Conservation (phyloP, 2,329 filamentous ascomycete genomes). For the Didymella exigua region DNA sequence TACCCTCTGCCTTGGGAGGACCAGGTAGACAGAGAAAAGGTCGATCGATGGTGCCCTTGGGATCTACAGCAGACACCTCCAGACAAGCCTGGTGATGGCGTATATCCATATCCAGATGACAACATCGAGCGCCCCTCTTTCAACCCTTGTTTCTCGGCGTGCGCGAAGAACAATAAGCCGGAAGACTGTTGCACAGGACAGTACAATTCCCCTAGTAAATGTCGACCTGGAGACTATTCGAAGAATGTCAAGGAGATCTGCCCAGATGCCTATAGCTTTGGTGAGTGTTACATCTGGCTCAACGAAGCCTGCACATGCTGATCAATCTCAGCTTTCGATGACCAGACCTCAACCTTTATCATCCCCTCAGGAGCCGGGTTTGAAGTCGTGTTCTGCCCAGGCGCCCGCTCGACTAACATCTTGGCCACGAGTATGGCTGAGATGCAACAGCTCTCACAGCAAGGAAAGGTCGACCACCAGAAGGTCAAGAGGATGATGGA, state of each 20-base stretch:
- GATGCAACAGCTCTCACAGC: conserved; percentile 42
- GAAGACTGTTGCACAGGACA: conserved; percentile 77
- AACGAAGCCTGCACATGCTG: background rate
- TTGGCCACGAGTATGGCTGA: conserved; percentile 47
- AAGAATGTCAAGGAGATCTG: conserved; percentile 74
- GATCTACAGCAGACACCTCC: conserved; percentile 73
- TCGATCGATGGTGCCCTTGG: conserved; percentile 80
- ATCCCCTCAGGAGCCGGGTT: conserved; percentile 72
- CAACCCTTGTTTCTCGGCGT: conserved; percentile 78
- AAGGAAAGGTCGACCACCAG: conserved; percentile 38
- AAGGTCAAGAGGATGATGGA: conserved; percentile 27
- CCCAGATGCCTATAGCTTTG: conserved; percentile 82
- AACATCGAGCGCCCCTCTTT: conserved; percentile 72
- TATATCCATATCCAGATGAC: conserved; percentile 82
- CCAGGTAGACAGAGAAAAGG: conserved; percentile 60
- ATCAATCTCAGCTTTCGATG: conserved; percentile 57
- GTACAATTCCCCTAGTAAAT: conserved; percentile 67
- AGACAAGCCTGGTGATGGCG: conserved; percentile 71
- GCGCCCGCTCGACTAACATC: conserved; percentile 57
- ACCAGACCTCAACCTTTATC: conserved; percentile 63
- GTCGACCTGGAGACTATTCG: conserved; percentile 71
- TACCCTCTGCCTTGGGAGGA: conserved; percentile 72
- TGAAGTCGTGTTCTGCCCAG: conserved; percentile 79
- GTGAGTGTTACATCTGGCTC: conserved; percentile 54
- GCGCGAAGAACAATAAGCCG: conserved; percentile 69